phyloP scores from a whole-genome alignment of 768 basidiomycete genomes.

The Omphalotus guepiniiformis region DNA sequence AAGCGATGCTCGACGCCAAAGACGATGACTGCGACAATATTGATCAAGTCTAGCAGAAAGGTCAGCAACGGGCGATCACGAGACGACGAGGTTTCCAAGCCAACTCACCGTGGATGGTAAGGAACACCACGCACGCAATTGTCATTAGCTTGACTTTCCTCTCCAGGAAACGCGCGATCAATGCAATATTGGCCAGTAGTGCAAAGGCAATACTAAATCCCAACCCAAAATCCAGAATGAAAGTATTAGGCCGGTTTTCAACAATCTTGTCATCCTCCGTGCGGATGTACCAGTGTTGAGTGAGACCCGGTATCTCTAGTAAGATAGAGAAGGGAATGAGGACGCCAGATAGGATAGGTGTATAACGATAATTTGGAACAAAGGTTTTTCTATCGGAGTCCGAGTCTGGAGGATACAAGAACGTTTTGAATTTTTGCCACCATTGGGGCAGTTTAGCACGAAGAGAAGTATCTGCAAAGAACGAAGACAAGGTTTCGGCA shows the following conservation, averaged over 20 bases:
- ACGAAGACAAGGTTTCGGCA: not conserved
- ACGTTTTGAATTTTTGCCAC: conserved; percentile 8
- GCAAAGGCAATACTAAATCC: conserved; percentile 65
- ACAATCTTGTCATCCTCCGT: conserved; percentile 43
- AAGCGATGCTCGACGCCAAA: conserved; percentile 63
- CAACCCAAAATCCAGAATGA: conserved; percentile 56
- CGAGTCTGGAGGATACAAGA: conserved; percentile 17
- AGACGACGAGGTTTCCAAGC: not conserved
- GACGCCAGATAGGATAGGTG: conserved; percentile 65
- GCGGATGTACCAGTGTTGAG: conserved; percentile 68
- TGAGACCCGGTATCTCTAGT: conserved; percentile 79
- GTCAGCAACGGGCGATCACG: not conserved
- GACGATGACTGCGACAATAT: conserved; percentile 49
- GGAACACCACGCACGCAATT: conserved; percentile 53
- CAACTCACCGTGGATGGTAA: conserved; percentile 65
- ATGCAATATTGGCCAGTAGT: conserved; percentile 60
- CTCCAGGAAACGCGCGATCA: conserved; percentile 73
- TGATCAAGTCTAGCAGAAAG: conserved; percentile 55
- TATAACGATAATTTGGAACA: conserved; percentile 55
- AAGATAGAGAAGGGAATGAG: conserved; percentile 74
- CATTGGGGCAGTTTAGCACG: conserved; percentile 3
- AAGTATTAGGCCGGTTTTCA: conserved; percentile 49
- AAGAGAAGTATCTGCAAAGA: not conserved
- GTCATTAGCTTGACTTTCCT: conserved; percentile 59
- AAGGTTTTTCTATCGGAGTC: conserved; percentile 25